Conservation (phyloP, 1,284 basidiomycete species). For the Earliella scabrosa region DNA sequence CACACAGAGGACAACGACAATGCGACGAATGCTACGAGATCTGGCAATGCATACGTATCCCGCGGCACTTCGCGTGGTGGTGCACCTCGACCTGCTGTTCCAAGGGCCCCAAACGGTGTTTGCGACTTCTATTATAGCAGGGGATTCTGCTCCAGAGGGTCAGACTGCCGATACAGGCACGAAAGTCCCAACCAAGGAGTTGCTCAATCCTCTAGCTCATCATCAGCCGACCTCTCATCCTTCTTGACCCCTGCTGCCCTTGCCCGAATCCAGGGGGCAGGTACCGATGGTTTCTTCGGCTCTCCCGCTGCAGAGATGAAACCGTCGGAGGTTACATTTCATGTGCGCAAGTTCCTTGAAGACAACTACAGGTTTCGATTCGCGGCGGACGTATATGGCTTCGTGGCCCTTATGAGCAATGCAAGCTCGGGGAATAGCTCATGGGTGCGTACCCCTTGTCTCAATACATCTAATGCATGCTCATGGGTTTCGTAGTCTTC, state of each 20-base stretch:
- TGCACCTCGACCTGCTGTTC: neutral
- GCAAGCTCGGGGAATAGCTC: conserved; percentile 46
- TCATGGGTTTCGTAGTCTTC: conserved; percentile 22
- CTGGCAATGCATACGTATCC: too few species aligned
- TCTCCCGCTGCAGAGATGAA: conserved; percentile 37
- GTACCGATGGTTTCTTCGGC: conserved; percentile 26
- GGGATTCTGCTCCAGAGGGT: conserved; percentile 52
- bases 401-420: conserved; percentile 49
- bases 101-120: conserved; percentile 40
- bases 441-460: conserved; percentile 49
- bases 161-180: conserved; percentile 53
- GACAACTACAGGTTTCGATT: conserved; percentile 49
- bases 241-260: conserved; percentile 51
- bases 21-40: neutral
- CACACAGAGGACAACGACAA: conserved; percentile 12
- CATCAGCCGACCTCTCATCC: conserved; percentile 33
- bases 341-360: conserved; percentile 46
- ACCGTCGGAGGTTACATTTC: conserved; percentile 53
- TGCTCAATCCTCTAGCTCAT: neutral
- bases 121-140: conserved; percentile 56
- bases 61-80: neutral
- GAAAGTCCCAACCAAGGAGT: conserved; percentile 15
- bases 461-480: neutral
- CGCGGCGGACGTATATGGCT: conserved; percentile 49
- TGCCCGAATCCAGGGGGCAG: conserved; percentile 40